phyloP scores from a whole-genome alignment of 2,329 filamentous ascomycete species.

The Aspergillus japonicus region DNA sequence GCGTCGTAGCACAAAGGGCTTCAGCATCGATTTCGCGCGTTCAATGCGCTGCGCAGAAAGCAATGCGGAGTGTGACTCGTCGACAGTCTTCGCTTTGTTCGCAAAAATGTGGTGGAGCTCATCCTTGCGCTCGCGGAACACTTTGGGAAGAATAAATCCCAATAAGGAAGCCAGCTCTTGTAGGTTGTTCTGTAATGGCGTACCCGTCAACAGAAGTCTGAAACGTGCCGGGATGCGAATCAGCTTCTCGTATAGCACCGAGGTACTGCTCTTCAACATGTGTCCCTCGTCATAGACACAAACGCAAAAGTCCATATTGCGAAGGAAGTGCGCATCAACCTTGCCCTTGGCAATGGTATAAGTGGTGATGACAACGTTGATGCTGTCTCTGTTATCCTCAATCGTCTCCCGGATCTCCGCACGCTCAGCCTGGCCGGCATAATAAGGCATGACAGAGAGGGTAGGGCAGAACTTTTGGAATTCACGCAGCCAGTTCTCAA shows the following conservation, averaged over 20 bases:
- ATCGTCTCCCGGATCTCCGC: slow-evolving; percentile 66
- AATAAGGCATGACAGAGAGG: slow-evolving; percentile 70
- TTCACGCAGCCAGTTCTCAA: slow-evolving; percentile 94
- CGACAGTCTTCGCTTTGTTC: slow-evolving; percentile 80
- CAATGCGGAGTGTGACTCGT: slow-evolving; percentile 71
- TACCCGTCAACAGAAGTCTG: slow-evolving; percentile 83
- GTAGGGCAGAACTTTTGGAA: slow-evolving; percentile 82
- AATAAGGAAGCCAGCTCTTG: slow-evolving; percentile 87
- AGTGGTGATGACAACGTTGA: slow-evolving; percentile 71
- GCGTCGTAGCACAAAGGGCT: slow-evolving; percentile 89
- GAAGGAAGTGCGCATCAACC: slow-evolving; percentile 63
- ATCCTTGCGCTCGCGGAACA: slow-evolving; percentile 75
- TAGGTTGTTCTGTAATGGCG: slow-evolving; percentile 93
- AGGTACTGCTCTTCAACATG: slow-evolving; percentile 83
- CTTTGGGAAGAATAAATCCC: slow-evolving; percentile 85
- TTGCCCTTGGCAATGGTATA: slow-evolving; percentile 66
- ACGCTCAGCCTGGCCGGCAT: slow-evolving; percentile 67
- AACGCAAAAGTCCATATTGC: slow-evolving; percentile 56
- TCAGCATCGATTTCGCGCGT: slow-evolving; percentile 85
- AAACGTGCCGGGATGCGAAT: slow-evolving; percentile 76
- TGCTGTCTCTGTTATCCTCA: slow-evolving; percentile 60
- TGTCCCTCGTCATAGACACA: slow-evolving; percentile 94
- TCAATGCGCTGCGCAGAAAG: slow-evolving; percentile 84
- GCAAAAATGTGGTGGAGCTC: slow-evolving; percentile 86
- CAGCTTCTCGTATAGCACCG: slow-evolving; percentile 76